Percentiles rank a stretch among this genome's conserved stretches.
Evolutionary conservation across 2,329 filamentous ascomycete species (phyloP).

Genomic region (Aureobasidium subglaciale): DNA sequence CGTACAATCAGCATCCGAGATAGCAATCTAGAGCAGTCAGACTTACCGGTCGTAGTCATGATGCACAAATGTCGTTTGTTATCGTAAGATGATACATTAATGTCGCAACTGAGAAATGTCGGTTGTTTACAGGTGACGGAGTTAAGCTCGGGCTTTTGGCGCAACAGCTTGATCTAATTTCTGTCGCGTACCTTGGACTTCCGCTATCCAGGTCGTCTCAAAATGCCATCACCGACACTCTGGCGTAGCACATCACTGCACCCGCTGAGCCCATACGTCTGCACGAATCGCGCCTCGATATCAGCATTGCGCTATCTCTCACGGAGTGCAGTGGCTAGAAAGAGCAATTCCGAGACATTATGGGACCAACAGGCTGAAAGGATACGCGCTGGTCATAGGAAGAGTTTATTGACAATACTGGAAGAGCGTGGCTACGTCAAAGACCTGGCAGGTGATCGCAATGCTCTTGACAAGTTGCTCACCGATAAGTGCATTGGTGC

Average conservation of each 20-base stretch:
- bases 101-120: background rate
- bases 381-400: background rate
- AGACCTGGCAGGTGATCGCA: slow-evolving; percentile 55
- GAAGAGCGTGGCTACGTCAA: slow-evolving; percentile 69
- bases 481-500: slow-evolving; percentile 59
- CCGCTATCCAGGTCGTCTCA: background rate
- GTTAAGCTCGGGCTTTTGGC: background rate
- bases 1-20: background rate
- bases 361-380: background rate
- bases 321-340: background rate
- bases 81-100: background rate
- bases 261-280: background rate
- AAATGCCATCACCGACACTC: background rate
- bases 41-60: background rate
- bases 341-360: background rate
- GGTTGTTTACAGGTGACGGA: background rate
- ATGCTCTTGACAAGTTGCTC: slow-evolving; percentile 57
- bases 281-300: background rate
- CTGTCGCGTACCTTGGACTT: background rate
- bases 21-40: background rate
- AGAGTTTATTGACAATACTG: slow-evolving; percentile 37
- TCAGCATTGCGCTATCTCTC: background rate
- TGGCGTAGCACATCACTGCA: background rate
- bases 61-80: background rate
- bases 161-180: background rate